phyloP scores from a whole-genome alignment of 306 rosid genomes.

The Spatholobus suberectus region DNA sequence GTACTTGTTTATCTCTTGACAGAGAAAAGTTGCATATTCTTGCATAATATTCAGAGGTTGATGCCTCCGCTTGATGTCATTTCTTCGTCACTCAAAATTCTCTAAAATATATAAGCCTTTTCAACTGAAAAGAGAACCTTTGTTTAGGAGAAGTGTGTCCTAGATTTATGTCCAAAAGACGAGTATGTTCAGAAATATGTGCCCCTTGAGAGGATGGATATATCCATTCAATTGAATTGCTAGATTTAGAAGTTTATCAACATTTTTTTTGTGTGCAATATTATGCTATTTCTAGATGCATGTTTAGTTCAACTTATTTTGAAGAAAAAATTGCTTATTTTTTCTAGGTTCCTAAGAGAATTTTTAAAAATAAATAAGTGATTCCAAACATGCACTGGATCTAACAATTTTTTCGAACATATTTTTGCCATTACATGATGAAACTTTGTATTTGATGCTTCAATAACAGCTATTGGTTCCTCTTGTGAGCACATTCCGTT shows the following conservation, averaged over 20 bases:
- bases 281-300: constrained; percentile 5
- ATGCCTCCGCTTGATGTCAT: constrained; percentile 27
- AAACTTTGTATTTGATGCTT: constrained; percentile 18
- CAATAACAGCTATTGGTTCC: constrained; percentile 77
- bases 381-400: not conserved
- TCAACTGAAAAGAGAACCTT: constrained; percentile 16
- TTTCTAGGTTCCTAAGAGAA: not conserved
- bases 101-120: not conserved
- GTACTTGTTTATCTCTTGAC: constrained; percentile 6
- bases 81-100: not conserved
- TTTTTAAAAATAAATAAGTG: not conserved
- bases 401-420: not conserved
- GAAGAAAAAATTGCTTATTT: not conserved
- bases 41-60: not conserved
- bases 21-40: constrained; percentile 8
- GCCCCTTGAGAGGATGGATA: constrained; percentile 9
- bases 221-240: not conserved
- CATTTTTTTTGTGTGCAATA: not conserved
- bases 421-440: constrained; percentile 10
- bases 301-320: not conserved
- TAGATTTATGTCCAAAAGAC: not conserved
- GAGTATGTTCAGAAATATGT: constrained; percentile 2
- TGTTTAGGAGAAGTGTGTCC: not conserved
- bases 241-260: not conserved
- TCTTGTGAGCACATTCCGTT: constrained; percentile 71